These are phyloP conservation scores for Zygoascus ofunaensis DNA, from an alignment of 805 yeast species.

Conservation along the genomic window DNA sequence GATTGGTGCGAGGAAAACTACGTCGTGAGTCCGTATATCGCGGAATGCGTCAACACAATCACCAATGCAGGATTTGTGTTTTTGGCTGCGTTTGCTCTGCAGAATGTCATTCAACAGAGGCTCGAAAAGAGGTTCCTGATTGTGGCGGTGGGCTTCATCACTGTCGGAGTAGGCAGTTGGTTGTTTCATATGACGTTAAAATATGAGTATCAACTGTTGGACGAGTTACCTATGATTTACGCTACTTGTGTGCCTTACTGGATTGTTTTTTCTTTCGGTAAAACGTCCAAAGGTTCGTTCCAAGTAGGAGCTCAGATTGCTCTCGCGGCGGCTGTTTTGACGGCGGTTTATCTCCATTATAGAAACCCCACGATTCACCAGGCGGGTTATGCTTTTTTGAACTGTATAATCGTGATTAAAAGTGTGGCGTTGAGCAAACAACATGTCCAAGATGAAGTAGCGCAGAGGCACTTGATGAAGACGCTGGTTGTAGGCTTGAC, in stretches of 20 bases:
- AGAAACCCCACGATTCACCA: constrained; percentile 87
- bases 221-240: constrained; percentile 96
- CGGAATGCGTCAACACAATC: constrained; percentile 80
- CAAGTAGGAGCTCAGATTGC: constrained; percentile 41
- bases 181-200: constrained; percentile 90
- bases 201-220: constrained; percentile 83
- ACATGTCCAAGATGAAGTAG: constrained; percentile 43
- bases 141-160: constrained; percentile 68
- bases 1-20: constrained; percentile 99
- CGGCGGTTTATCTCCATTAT: constrained; percentile 60
- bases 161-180: constrained; percentile 93
- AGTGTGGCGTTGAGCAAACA: constrained; percentile 43
- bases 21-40: constrained; percentile 73
- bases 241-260: constrained; percentile 94
- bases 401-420: constrained; percentile 59
- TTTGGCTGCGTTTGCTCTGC: constrained; percentile 55
- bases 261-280: constrained; percentile 62
- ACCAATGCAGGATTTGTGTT: constrained; percentile 54
- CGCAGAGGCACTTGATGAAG: constrained; percentile 41
- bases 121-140: constrained; percentile 64
- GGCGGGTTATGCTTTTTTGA: constrained; percentile 69
- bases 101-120: constrained; percentile 48
- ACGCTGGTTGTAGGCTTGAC: constrained; percentile 53
- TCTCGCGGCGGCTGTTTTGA: constrained; percentile 49
- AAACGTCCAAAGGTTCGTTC: constrained; percentile 31